Conservation (phyloP, 306 rosid species). For the Phaseolus lunatus region DNA sequence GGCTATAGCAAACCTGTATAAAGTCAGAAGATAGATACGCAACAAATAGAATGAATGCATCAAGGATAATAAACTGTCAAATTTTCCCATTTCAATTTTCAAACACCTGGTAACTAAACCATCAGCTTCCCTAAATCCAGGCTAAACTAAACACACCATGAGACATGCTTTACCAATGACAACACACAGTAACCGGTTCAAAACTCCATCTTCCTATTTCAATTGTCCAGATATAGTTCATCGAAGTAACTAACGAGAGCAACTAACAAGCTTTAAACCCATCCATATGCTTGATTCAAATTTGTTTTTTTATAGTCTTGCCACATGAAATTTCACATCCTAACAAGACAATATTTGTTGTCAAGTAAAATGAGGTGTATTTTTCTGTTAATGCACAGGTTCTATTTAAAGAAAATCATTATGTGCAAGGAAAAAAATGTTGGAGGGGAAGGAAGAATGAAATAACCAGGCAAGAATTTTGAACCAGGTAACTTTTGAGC, state of each 20-base stretch:
- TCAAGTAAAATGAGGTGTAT: neutral
- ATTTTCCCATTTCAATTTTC: conserved; percentile 40
- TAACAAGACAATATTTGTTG: neutral
- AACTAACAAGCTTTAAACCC: neutral
- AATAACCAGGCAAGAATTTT: neutral
- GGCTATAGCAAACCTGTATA: conserved; percentile 2
- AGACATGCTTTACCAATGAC: conserved; percentile 7
- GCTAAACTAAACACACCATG: conserved; percentile 21
- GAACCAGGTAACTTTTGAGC: conserved; percentile 17
- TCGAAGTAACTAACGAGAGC: conserved; percentile 13
- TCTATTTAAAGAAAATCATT: neutral
- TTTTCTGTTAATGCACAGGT: neutral
- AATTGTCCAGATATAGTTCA: conserved; percentile 12
- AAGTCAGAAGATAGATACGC: conserved; percentile 3
- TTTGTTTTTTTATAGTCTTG: neutral
- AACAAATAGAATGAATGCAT: conserved; percentile 19
- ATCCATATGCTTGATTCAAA: neutral
- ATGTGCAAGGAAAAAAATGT: neutral
- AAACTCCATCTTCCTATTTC: neutral
- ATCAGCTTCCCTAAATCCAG: conserved; percentile 20
- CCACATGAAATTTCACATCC: conserved; percentile 7
- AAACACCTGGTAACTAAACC: conserved; percentile 14
- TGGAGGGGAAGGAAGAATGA: neutral
- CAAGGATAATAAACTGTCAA: conserved; percentile 8
- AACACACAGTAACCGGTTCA: conserved; percentile 8